Evolutionary conservation across 2,329 filamentous ascomycete species (phyloP), one percentile per base, ranked within the genome.

Genomic region (Lachnellula hyalina): DNA sequence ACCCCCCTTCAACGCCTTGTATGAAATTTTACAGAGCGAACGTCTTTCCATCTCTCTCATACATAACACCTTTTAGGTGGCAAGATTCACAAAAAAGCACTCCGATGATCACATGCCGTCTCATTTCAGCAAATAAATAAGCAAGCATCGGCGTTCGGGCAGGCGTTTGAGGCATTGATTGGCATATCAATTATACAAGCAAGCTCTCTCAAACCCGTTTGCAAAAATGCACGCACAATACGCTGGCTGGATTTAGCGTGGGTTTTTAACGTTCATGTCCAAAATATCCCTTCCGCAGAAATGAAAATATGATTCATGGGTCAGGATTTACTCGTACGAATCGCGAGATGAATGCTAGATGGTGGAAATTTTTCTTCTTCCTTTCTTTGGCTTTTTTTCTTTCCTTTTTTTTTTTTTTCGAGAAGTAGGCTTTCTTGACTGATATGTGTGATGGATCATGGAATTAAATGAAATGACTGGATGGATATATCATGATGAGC

Each of bases 91-190:
- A 50, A 56, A 44, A 41, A 41, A 48, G 47, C 35, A 19, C 15
- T 48, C 23, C 8, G 3, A 35, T 28, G 36, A 53, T 42, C 23
- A 35, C 41, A 45, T 15, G 23, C 46, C 25, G 49, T 47, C 40
- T 52, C 53, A 49, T 48, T 42, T 52, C 40, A 44, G 46, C 46
- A 55, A 36, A 40, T 40, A 35, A 34, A 11, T 25, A 14, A 40
- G 19, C 49, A 55, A 52, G 47, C 51, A 51, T 51, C 34, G 51
- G 50, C 54, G 53, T 55, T 52, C 28, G 35, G 53, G 49, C 34
- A 51, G 52, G 53, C 49, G 52, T 54, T 35, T 36, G 46, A n/a
- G 15, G 15, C 38, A 41, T 41, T 32, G 28, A 32, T 32, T 3
- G 28, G 28, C 28, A 32, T 9, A 40, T 40, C 36, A 40, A 40